These are phyloP conservation scores for Moringa oleifera DNA, from an alignment of 345 rosid species.

Conservation along the genomic window DNA sequence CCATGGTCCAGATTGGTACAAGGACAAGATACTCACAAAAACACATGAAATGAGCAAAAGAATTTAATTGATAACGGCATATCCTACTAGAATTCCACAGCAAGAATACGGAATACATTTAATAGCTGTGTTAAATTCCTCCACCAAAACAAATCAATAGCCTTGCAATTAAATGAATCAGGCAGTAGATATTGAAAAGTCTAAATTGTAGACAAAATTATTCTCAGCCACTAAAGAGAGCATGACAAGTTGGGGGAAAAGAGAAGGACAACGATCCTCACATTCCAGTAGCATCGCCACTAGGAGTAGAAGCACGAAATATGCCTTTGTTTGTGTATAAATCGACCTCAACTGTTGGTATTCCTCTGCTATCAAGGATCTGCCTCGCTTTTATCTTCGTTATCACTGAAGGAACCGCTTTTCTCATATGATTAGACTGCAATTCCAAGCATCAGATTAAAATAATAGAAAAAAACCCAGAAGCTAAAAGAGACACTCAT, in stretches of 20 bases:
- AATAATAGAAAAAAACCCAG: not conserved
- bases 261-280: slow-evolving; percentile 18
- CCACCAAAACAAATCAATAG: too few species aligned
- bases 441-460: not conserved
- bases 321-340: slow-evolving; percentile 80
- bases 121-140: too few species aligned
- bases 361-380: slow-evolving; percentile 92
- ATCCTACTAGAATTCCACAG: too few species aligned
- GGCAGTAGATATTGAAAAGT: not conserved
- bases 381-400: slow-evolving; percentile 85
- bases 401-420: slow-evolving; percentile 75
- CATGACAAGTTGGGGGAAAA: not conserved
- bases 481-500: not conserved
- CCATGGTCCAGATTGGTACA: too few species aligned
- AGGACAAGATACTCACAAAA: too few species aligned
- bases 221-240: not conserved
- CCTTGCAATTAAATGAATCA: too few species aligned
- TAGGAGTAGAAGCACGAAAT: slow-evolving; percentile 83
- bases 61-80: too few species aligned
- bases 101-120: too few species aligned
- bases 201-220: slow-evolving; percentile 4
- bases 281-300: slow-evolving; percentile 85
- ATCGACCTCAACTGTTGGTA: slow-evolving; percentile 94
- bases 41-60: too few species aligned
- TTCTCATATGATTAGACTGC: slow-evolving; percentile 95